phyloP scores from a whole-genome alignment of 129 eudicot genomes.

The Centaurea solstitialis region DNA sequence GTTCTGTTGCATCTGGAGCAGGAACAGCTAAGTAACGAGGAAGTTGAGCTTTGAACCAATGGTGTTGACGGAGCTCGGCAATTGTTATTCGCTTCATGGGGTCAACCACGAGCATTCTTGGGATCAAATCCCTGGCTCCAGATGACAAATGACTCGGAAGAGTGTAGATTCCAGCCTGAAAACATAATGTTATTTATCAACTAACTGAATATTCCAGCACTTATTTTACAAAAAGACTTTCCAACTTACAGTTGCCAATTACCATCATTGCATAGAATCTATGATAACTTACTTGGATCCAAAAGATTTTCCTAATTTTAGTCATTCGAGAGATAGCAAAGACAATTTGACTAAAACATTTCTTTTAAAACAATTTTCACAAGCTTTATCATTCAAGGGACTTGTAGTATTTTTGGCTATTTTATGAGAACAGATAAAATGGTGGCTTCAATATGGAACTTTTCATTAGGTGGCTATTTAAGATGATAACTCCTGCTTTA shows the following conservation, averaged over 20 bases:
- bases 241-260: neutral
- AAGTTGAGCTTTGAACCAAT: conserved; percentile 77
- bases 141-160: conserved; percentile 87
- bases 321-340: too few relatives aligned
- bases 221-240: neutral
- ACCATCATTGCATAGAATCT: neutral
- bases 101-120: conserved; percentile 77
- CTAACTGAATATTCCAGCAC: neutral
- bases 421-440: too few relatives aligned
- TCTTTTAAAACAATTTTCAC: too few relatives aligned
- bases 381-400: too few relatives aligned
- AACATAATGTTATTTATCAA: neutral
- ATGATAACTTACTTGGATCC: neutral
- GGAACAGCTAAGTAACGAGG: conserved; percentile 86
- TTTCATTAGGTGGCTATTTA: neutral
- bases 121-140: conserved; percentile 77
- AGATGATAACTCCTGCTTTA: neutral
- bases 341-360: too few relatives aligned
- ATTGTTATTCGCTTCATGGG: conserved; percentile 77
- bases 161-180: conserved; percentile 74
- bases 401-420: too few relatives aligned
- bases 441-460: too few relatives aligned
- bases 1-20: conserved; percentile 70
- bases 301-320: too few relatives aligned
- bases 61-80: conserved; percentile 69